phyloP scores from a whole-genome alignment of 192 early-diverging fungal species.

The Coemansia sp. region DNA sequence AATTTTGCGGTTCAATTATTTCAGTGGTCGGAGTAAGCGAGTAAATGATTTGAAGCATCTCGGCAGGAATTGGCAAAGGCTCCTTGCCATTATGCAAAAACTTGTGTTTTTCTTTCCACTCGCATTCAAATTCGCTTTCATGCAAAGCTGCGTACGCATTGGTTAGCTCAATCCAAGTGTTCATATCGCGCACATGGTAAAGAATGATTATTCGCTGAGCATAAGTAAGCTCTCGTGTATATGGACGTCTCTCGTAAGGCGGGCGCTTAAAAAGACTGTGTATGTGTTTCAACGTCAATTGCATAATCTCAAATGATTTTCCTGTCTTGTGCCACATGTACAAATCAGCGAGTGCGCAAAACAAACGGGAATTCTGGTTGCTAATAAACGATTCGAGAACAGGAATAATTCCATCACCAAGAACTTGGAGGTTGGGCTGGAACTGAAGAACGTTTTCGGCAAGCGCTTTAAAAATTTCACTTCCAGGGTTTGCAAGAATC shows the following conservation, averaged over 20 bases:
- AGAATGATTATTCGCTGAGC: conserved; percentile 35
- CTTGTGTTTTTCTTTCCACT: conserved; percentile 32
- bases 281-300: conserved; percentile 32
- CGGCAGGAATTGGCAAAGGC: conserved; percentile 9
- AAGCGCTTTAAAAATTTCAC: conserved; percentile 10
- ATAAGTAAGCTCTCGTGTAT: conserved; percentile 33
- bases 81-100: conserved; percentile 8
- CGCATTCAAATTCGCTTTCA: neutral
- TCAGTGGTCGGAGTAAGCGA: neutral
- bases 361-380: conserved; percentile 45
- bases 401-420: conserved; percentile 3
- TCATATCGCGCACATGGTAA: conserved; percentile 20
- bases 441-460: conserved; percentile 4
- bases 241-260: conserved; percentile 27
- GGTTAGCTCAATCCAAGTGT: conserved; percentile 19
- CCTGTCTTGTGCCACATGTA: conserved; percentile 22
- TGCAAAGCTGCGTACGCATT: conserved; percentile 25
- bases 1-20: neutral
- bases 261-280: conserved; percentile 42
- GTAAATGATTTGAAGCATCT: conserved; percentile 21
- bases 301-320: conserved; percentile 17
- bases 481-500: conserved; percentile 18
- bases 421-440: conserved; percentile 19
- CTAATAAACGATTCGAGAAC: conserved; percentile 41
- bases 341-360: conserved; percentile 27